Evolutionary conservation across 306 rosid species (phyloP), one percentile per base, ranked within the genome.

Genomic region (Quercus ilex): DNA sequence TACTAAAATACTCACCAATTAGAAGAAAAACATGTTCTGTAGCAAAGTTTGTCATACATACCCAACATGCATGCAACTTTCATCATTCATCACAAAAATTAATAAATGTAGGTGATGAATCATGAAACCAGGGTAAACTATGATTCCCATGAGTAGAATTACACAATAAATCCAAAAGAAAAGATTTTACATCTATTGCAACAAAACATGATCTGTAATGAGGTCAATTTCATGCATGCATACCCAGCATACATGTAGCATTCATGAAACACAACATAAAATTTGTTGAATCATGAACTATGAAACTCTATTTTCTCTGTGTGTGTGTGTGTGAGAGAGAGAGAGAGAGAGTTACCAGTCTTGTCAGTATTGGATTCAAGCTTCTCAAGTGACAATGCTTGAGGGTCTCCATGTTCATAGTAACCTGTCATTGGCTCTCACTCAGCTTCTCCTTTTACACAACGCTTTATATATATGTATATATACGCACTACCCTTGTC

Each of bases 371-470:
- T 63, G 25, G 81, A 55, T 15, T 63, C 78, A 60, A 33, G 68
- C 52, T 52, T 49, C 58, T 60, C 75, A 41, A 77, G 62, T 1
- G 25, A 51, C 23, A 75, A 64, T 63, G 60, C n/a, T 31, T 62
- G 67, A 63, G 82, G 73, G 56, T 41, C 72, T 67, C 74, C 86
- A 74, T 51, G 73, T 1, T 73, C 87, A 56, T 26, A 68, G 55
- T 21, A 33, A n/a, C 71, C 83, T 11, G 72, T 18, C 81, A 83
- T 82, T 71, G 41, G 1, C 46, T 41, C 6, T 71, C 30, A 9
- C 2, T 11, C 46, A 41, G 28, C 17, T 17, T 31, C 70, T 43
- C 26, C 64, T 13, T 17, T 20, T 67, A 31, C 55, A 53, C 35
- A 71, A 41, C 46, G 46, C 11, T 41, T 41, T 41, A 41, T 41